Conservation (phyloP, 2,329 filamentous ascomycete species). For the Nemania diffusa region DNA sequence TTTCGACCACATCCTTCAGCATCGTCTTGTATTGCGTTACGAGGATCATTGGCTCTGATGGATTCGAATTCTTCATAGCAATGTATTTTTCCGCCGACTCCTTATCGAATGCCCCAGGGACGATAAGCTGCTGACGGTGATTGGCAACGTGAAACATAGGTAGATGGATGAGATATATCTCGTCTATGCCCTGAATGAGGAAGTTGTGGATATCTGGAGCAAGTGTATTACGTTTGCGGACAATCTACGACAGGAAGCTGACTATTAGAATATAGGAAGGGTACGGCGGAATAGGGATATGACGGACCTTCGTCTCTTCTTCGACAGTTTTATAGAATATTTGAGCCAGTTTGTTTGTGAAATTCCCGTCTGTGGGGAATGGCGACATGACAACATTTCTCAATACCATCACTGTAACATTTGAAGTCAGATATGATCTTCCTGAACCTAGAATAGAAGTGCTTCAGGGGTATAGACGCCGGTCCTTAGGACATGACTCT, state of each 20-base stretch:
- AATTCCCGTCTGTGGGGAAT: constrained; percentile 54
- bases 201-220: constrained; percentile 52
- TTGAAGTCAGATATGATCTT: not conserved
- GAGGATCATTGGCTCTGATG: constrained; percentile 45
- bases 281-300: not conserved
- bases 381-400: constrained; percentile 62
- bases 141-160: constrained; percentile 55
- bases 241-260: constrained; percentile 34
- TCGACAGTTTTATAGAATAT: constrained; percentile 49
- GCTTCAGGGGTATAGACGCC: too few relatives aligned
- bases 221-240: constrained; percentile 51
- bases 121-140: constrained; percentile 54
- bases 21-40: constrained; percentile 43
- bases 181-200: constrained; percentile 51
- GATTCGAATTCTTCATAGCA: constrained; percentile 42
- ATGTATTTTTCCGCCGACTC: constrained; percentile 40
- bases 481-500: too few relatives aligned
- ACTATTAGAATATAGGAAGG: not conserved
- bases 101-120: constrained; percentile 45
- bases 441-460: too few relatives aligned
- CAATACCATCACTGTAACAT: constrained; percentile 52
- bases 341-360: constrained; percentile 52
- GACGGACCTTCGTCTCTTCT: constrained; percentile 43
- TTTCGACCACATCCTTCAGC: constrained; percentile 40
- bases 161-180: constrained; percentile 51